phyloP scores from a whole-genome alignment of 805 yeast genomes.

The Barnettozyma pratensis region DNA sequence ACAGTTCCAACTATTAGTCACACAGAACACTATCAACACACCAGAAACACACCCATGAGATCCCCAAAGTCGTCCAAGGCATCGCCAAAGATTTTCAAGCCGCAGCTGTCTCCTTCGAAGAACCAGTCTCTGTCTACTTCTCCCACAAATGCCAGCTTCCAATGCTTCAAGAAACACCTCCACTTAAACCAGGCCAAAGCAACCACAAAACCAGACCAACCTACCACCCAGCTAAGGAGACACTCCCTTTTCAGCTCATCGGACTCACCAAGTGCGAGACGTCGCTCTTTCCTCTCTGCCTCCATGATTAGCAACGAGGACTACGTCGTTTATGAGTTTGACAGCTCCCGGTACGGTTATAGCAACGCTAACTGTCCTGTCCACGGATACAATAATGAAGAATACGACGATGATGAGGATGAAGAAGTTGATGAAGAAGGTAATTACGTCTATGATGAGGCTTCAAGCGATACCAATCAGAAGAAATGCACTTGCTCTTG shows the following conservation, averaged over 20 bases:
- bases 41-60: not conserved
- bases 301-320: slow-evolving; percentile 54
- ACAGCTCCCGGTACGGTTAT: not conserved
- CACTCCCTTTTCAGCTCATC: slow-evolving; percentile 21
- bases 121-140: not conserved
- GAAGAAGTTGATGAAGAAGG: not conserved
- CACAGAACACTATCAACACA: not conserved
- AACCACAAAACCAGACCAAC: no score
- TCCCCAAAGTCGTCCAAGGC: slow-evolving; percentile 2
- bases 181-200: not conserved
- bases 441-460: not conserved
- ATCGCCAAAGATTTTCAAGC: not conserved
- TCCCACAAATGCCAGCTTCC: not conserved
- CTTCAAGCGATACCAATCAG: not conserved
- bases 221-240: not conserved
- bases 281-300: slow-evolving; percentile 52
- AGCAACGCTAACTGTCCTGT: not conserved
- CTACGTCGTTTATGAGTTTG: slow-evolving; percentile 45
- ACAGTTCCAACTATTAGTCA: not conserved
- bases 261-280: slow-evolving; percentile 46
- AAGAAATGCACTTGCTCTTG: slow-evolving; percentile 1
- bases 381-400: slow-evolving; percentile 1
- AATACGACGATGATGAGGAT: not conserved
- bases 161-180: not conserved
- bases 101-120: not conserved